Conservation (phyloP, 2,329 filamentous ascomycete species). For the Diaporthe amygdali region DNA sequence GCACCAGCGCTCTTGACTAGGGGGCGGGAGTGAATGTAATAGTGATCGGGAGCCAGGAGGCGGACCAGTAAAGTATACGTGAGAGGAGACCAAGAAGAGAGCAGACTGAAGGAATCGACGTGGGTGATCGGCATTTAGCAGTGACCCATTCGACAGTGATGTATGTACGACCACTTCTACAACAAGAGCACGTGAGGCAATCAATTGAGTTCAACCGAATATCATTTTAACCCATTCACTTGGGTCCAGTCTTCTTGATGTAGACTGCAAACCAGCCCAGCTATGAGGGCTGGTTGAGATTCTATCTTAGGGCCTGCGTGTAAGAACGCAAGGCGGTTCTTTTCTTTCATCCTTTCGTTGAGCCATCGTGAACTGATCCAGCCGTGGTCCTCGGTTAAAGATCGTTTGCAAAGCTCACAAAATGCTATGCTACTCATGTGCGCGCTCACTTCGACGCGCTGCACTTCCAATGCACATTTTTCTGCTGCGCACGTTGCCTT, state of each 20-base stretch:
- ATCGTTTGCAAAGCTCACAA: not conserved
- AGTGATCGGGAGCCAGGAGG: no score
- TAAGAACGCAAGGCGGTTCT: not conserved
- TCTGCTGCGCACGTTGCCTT: not conserved
- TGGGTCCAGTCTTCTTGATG: not conserved
- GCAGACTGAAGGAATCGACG: no score
- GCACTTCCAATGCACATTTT: constrained; percentile 1
- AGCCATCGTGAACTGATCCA: not conserved
- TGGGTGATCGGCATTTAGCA: no score
- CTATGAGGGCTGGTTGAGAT: not conserved
- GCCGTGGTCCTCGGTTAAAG: not conserved
- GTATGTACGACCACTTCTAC: no score
- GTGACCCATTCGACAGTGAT: no score
- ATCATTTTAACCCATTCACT: not conserved
- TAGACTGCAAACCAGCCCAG: not conserved
- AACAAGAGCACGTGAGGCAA: no score
- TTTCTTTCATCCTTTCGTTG: not conserved
- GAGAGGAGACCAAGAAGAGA: no score
- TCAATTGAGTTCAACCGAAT: not conserved
- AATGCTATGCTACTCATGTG: not conserved
- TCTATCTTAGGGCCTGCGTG: not conserved
- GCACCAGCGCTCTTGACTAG: no score
- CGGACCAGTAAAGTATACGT: no score
- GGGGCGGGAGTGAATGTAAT: no score
- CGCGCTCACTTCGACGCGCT: not conserved